Conservation (phyloP, 805 yeast species). For the Saccharomycopsis fodiens region DNA sequence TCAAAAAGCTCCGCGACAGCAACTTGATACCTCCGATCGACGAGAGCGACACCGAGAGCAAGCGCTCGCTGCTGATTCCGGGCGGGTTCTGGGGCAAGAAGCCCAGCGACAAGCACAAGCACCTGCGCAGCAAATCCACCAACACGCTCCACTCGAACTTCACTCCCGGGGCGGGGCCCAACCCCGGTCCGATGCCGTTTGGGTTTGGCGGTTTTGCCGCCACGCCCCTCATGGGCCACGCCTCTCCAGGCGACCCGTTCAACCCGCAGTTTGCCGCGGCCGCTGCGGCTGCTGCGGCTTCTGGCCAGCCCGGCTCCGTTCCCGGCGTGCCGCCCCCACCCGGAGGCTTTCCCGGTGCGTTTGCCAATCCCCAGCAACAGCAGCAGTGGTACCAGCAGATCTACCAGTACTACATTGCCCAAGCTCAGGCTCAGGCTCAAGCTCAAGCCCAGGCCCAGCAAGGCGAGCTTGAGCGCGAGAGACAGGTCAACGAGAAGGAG, state of each 20-base stretch:
- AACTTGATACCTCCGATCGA: constrained; percentile 11
- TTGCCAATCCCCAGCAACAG: constrained; percentile 16
- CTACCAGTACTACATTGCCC: constrained; percentile 13
- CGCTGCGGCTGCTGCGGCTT: constrained; percentile 17
- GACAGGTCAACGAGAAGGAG: constrained; percentile 8
- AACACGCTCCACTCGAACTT: constrained; percentile 7
- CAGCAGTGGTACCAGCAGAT: constrained; percentile 16
- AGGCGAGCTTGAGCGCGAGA: constrained; percentile 5
- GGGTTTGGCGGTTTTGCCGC: background rate
- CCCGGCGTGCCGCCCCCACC: constrained; percentile 9
- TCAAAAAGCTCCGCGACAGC: constrained; percentile 3
- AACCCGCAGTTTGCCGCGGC: constrained; percentile 10
- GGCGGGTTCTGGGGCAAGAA: constrained; percentile 1
- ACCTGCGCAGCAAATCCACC: constrained; percentile 5
- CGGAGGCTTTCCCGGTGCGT: background rate
- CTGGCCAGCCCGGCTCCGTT: background rate
- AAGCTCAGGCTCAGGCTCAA: constrained; percentile 21
- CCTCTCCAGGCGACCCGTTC: constrained; percentile 8
- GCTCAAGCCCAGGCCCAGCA: constrained; percentile 16
- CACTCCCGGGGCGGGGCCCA: constrained; percentile 4
- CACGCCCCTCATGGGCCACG: constrained; percentile 2
- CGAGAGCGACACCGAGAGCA: constrained; percentile 12
- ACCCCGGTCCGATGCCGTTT: background rate
- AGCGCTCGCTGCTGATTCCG: constrained; percentile 7
- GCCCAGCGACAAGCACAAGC: constrained; percentile 4